Conservation (phyloP, 371 early-diverging fungal species). For the Mucor plumbeus region DNA sequence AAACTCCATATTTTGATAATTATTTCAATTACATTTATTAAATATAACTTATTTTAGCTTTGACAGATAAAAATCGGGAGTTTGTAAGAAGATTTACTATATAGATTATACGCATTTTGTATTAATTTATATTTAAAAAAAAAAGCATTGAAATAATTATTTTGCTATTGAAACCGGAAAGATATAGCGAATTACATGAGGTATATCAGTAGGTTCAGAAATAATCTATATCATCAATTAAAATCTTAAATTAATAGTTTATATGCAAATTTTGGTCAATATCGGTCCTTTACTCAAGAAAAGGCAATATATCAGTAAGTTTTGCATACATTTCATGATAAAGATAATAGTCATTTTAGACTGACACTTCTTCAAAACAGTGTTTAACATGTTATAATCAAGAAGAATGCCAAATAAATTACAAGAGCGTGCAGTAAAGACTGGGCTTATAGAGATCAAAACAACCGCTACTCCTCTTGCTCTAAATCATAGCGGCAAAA, state of each 20-base stretch:
- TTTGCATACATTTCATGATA: background rate
- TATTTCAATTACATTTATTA: slow-evolving; percentile 34
- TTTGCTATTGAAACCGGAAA: slow-evolving; percentile 51
- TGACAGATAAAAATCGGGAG: slow-evolving; percentile 17
- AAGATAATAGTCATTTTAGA: too few species aligned
- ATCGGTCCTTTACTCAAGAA: slow-evolving; percentile 7
- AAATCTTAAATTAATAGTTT: background rate
- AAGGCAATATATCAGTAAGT: slow-evolving; percentile 1
- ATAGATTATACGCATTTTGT: background rate
- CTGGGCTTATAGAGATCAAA: slow-evolving; percentile 10
- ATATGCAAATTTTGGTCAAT: background rate
- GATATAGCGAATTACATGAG: slow-evolving; percentile 56
- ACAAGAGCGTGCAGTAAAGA: slow-evolving; percentile 8
- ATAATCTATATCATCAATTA: background rate
- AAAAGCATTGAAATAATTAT: slow-evolving; percentile 4
- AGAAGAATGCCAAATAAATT: slow-evolving; percentile 21
- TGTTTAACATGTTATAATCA: background rate
- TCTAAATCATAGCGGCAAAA: slow-evolving; percentile 27
- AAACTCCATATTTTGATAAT: slow-evolving; percentile 26
- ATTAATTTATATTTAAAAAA: background rate
- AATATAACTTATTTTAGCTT: slow-evolving; percentile 15
- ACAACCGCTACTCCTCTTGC: background rate
- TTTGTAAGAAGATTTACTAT: background rate
- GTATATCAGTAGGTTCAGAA: background rate
- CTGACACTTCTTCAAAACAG: background rate